Base-by-base conservation (phyloP, 768 basidiomycete genomes). In the Mycena crocata region DNA sequence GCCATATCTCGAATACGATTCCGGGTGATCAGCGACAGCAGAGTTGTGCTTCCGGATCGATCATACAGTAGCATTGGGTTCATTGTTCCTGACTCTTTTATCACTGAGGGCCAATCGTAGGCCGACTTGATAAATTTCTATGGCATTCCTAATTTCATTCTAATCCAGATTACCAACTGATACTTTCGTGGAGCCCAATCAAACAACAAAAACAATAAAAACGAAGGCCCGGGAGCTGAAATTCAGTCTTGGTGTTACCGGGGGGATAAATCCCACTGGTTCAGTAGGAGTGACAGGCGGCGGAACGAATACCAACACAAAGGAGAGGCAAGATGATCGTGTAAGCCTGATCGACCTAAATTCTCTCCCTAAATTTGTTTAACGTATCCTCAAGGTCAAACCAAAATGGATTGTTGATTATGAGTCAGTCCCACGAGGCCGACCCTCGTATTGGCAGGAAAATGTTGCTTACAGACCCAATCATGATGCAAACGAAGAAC, bases 61-160 rank as follows among this genome's bases (percentile, higher is more conserved):
- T 60, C 58, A 31, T 32, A 60, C 32, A 60, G 58, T 49, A 60
- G 48, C 8, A 40, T 60, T n/a, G 48, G 26, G 15, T 51, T 60
- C 28, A 15, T 50, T 26, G 58, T 19, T 4, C 37, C 34, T 23
- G 48, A 26, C 4, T 26, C 15, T 50, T n/a, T n/a, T n/a, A 60
- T 60, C 23, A 50, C 48, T 40, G 6, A 23, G 2, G 49, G 58
- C 19, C 35, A 24, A 19, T 2, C 24, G 57, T 59, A 48, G 10
- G 57, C 28, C 23, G 31, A 17, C 8, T 1, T 21, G 35, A 3
- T n/a, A 5, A 34, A 23, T 32, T 4, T 30, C 13, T 7, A 15
- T 24, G 31, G 17, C 1, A 9, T 39, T 14, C 30, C 56, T 57
- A 13, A 57, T 31, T 31, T 24, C n/a, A n/a, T 21, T 1, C 26